A percentile compares a stretch with the other conserved stretches of the same genome.
Evolutionary conservation across 2,329 filamentous ascomycete species (phyloP).

Genomic region (Cryoendolithus antarcticus): DNA sequence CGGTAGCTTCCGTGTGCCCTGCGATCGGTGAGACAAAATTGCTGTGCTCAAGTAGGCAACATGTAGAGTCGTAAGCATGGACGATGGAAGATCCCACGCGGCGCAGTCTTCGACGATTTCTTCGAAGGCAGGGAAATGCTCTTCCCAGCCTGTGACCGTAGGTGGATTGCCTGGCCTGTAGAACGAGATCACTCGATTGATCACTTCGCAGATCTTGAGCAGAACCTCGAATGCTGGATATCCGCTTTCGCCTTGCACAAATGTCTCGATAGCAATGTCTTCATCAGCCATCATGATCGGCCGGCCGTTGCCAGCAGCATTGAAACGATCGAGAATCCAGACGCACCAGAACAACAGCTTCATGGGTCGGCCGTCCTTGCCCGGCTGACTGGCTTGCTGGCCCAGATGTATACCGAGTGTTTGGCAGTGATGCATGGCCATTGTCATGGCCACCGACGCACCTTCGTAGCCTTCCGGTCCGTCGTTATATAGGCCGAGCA

Average conservation of each 20-base stretch:
- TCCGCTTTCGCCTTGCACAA: slow-evolving; percentile 29
- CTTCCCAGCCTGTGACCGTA: slow-evolving; percentile 35
- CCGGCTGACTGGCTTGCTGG: slow-evolving; percentile 13
- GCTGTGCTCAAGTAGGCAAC: slow-evolving; percentile 45
- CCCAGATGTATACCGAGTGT: slow-evolving; percentile 36
- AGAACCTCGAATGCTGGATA: slow-evolving; percentile 37
- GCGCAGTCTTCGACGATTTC: slow-evolving; percentile 28
- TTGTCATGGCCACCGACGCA: slow-evolving; percentile 33
- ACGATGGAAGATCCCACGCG: slow-evolving; percentile 26
- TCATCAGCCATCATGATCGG: slow-evolving; percentile 36
- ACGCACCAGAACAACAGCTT: slow-evolving; percentile 39
- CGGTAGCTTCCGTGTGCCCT: slow-evolving; percentile 26
- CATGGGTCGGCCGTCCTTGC: slow-evolving; percentile 20
- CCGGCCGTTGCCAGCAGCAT: slow-evolving; percentile 34
- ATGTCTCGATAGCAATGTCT: slow-evolving; percentile 33
- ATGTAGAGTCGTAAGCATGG: slow-evolving; percentile 36
- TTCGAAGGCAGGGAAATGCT: slow-evolving; percentile 34
- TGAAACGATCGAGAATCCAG: slow-evolving; percentile 37
- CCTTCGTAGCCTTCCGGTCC: slow-evolving; percentile 36
- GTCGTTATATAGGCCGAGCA: slow-evolving; percentile 36
- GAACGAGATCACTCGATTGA: slow-evolving; percentile 36
- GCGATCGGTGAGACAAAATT: slow-evolving; percentile 44
- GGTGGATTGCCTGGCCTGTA: slow-evolving; percentile 32
- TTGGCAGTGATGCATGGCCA: slow-evolving; percentile 38
- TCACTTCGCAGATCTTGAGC: slow-evolving; percentile 31